Evolutionary conservation across 306 rosid species (phyloP), one percentile per base, ranked within the genome.

Genomic region (Cucumis cinereus): DNA sequence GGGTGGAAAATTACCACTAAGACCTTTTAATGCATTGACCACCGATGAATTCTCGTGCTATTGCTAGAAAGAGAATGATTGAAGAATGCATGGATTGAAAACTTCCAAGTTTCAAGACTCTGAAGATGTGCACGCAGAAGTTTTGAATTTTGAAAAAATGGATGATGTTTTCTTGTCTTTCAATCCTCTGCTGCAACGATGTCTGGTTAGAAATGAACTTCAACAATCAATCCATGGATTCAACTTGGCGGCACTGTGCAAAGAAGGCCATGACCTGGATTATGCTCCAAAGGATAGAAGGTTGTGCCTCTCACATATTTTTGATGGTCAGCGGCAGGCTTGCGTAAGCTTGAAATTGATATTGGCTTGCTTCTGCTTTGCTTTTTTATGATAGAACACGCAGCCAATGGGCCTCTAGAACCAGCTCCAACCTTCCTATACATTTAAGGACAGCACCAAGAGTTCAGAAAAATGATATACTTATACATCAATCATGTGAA

Each of bases 401-500:
- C 74, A 53, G 82, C 81, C 63, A 91, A 78, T 28, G 94, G 96
- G 63, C 88, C 90, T 64, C 53, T 86, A 82, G 90, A 87, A 33
- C 97, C 96, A 75, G 93, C 96, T 80, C 97, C 96, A 73, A 86
- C 85, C 80, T 92, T 90, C 92, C 98, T 91, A 79, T 76, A 56
- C 75, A 78, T 57, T 45, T 6, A 74, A 73, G 30, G 8, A 74
- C 74, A 60, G 47, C 59, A 75, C 15, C 69, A 57, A 30, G 20
- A 23, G 36, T 23, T 41, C 8, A 41, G 50, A 64, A 38, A 64
- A 36, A 64, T 64, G 30, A 68, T 28, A 60, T 3, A 52, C 22
- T 52, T 12, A 19, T 40, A 20, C 6, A 13, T 41, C 30, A 3
- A 20, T 68, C 50, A 41, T 43, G 53, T 22, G 55, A 23, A 35